Evolutionary conservation across 2,329 filamentous ascomycete species (phyloP).

Genomic region (Leptographium procerum): DNA sequence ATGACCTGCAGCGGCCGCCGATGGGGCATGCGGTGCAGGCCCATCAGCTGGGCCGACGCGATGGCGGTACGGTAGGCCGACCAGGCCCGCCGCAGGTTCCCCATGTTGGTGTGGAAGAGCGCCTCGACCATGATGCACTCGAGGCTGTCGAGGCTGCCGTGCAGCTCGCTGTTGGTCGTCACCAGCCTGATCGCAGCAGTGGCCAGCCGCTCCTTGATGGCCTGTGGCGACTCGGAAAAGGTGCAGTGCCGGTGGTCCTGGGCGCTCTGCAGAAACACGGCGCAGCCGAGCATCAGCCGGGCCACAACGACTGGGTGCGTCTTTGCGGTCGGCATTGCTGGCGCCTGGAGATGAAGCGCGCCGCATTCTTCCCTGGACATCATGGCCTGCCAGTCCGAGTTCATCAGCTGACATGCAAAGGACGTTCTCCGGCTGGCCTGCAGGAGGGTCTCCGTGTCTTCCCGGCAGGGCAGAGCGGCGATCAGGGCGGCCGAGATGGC

Average conservation of each 20-base stretch:
- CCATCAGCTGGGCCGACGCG: slow-evolving; percentile 28
- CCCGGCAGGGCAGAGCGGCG: neutral
- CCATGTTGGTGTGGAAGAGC: slow-evolving; percentile 24
- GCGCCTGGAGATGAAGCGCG: too few relatives aligned
- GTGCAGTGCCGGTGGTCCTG: neutral
- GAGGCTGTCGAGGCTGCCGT: slow-evolving; percentile 26
- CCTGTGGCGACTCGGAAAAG: slow-evolving; percentile 9
- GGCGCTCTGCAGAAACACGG: neutral
- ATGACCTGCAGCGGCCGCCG: neutral
- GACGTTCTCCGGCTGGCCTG: neutral
- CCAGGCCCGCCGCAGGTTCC: slow-evolving; percentile 30
- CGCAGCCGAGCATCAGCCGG: neutral
- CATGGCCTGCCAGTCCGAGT: neutral
- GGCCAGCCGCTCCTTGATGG: slow-evolving; percentile 19
- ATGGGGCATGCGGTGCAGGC: slow-evolving; percentile 16
- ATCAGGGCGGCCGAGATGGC: neutral
- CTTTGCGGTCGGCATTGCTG: neutral
- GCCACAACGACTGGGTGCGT: neutral
- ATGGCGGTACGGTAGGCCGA: slow-evolving; percentile 25
- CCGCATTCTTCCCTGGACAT: neutral
- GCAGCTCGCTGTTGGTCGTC: slow-evolving; percentile 26
- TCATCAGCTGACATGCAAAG: neutral
- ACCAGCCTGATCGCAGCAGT: slow-evolving; percentile 20
- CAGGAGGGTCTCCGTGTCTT: neutral
- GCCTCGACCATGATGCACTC: slow-evolving; percentile 30